Percentiles rank a stretch among this genome's conserved stretches.
Conservation (phyloP, 2,329 filamentous ascomycete genomes). For the Bertia moriformis region DNA sequence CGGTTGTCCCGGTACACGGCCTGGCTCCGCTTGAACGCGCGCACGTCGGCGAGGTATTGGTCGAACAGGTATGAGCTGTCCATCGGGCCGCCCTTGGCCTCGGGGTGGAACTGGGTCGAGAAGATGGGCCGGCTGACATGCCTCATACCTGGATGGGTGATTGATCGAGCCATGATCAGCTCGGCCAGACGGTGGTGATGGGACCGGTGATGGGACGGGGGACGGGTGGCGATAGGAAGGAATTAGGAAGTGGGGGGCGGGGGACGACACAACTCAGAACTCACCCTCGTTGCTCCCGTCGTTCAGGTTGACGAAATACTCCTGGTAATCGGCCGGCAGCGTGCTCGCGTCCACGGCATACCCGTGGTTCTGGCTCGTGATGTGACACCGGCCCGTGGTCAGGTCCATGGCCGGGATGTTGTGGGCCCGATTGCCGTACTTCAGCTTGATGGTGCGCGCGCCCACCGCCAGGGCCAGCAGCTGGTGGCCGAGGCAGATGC, state of each 20-base stretch:
- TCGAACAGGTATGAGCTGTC: conserved; percentile 95
- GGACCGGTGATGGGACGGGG: too few relatives aligned
- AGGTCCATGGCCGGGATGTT: conserved; percentile 94
- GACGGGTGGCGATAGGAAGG: too few relatives aligned
- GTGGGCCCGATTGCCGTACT: conserved; percentile 97
- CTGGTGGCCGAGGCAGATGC: conserved; percentile 95
- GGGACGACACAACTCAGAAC: too few relatives aligned
- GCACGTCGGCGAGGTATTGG: conserved; percentile 81
- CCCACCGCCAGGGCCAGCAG: conserved; percentile 80
- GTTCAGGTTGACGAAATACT: conserved; percentile 97
- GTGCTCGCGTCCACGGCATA: conserved; percentile 84
- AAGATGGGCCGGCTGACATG: conserved; percentile 94
- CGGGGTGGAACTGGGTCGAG: conserved; percentile 95
- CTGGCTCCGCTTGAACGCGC: conserved; percentile 76
- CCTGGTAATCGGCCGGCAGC: conserved; percentile 76
- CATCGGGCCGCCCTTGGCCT: conserved; percentile 92
- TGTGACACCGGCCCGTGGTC: conserved; percentile 93
- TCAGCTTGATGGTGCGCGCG: conserved; percentile 86
- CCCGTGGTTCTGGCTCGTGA: conserved; percentile 95
- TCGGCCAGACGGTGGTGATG: too few relatives aligned
- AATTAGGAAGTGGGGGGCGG: too few relatives aligned
- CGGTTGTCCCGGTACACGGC: conserved; percentile 70
- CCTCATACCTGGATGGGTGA: conserved; percentile 53
- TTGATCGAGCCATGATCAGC: conserved; percentile 2
- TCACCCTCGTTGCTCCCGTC: conserved; percentile 86